Conservation (phyloP, 2,329 filamentous ascomycete genomes). For the Clonostachys chloroleuca region DNA sequence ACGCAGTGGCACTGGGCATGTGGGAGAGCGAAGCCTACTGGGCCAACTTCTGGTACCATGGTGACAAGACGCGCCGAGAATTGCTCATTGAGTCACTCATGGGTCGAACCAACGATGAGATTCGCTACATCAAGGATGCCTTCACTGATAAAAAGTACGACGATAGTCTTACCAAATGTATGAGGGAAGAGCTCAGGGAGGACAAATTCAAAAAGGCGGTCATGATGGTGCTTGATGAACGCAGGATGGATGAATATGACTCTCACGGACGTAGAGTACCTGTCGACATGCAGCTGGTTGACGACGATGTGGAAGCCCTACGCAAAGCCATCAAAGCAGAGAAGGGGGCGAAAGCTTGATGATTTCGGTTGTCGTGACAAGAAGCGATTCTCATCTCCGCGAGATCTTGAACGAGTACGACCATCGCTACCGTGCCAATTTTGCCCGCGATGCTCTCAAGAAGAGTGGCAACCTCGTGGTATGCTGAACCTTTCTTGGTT, state of each 20-base stretch:
- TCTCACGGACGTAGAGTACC: conserved; percentile 52
- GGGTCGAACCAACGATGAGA: conserved; percentile 85
- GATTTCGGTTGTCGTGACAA: conserved; percentile 75
- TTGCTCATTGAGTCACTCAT: conserved; percentile 90
- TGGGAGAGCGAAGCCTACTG: conserved; percentile 97
- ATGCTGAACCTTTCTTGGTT: conserved; percentile 33
- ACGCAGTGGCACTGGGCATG: conserved; percentile 80
- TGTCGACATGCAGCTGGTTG: conserved; percentile 55
- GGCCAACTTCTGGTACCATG: conserved; percentile 97
- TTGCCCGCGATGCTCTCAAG: conserved; percentile 79
- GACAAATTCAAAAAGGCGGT: conserved; percentile 95
- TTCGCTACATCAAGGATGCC: conserved; percentile 77
- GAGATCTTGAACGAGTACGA: conserved; percentile 79
- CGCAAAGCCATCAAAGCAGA: conserved; percentile 64
- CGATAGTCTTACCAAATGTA: conserved; percentile 76
- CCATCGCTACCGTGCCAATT: conserved; percentile 68
- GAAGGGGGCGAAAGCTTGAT: conserved; percentile 85
- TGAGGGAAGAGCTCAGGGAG: conserved; percentile 88
- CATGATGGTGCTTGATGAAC: conserved; percentile 75
- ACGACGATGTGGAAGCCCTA: conserved; percentile 70
- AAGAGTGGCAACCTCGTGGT: conserved; percentile 93
- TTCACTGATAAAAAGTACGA: conserved; percentile 92
- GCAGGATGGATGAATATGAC: conserved; percentile 77
- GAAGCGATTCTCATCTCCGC: conserved; percentile 77
- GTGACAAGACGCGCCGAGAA: conserved; percentile 77